Percentiles rank a stretch among this genome's conserved stretches.
These are phyloP conservation scores for Entomortierella lignicola DNA, from an alignment of 192 early-diverging fungal species.

Conservation along the genomic window DNA sequence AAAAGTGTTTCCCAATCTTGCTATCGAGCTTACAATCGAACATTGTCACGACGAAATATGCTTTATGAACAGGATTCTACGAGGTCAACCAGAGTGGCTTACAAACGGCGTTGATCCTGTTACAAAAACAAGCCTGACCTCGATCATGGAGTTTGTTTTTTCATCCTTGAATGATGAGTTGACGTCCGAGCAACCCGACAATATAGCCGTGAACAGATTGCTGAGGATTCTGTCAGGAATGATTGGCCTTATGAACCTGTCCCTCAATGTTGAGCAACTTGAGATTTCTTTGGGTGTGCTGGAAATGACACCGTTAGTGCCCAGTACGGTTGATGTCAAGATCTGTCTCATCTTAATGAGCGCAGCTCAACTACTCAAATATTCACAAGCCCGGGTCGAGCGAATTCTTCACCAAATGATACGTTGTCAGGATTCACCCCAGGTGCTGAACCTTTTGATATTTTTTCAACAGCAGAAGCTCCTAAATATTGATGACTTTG, in stretches of 20 bases:
- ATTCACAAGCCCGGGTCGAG: constrained; percentile 12
- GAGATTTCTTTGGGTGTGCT: constrained; percentile 40
- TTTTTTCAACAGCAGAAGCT: constrained; percentile 34
- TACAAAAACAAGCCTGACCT: constrained; percentile 30
- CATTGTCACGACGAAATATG: constrained; percentile 50
- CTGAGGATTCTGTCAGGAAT: constrained; percentile 47
- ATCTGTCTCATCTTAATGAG: constrained; percentile 45
- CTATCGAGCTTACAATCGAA: constrained; percentile 46
- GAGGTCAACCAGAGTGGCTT: constrained; percentile 49
- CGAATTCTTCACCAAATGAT: constrained; percentile 29
- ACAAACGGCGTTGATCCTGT: constrained; percentile 28
- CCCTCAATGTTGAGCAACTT: constrained; percentile 28
- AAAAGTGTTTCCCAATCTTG: constrained; percentile 36
- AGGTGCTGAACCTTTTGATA: constrained; percentile 21
- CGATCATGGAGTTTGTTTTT: constrained; percentile 50
- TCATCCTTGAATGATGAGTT: constrained; percentile 50
- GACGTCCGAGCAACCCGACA: constrained; percentile 13
- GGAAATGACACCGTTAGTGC: constrained; percentile 33
- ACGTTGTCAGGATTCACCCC: constrained; percentile 29
- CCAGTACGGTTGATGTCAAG: constrained; percentile 40
- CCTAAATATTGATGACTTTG: constrained; percentile 36
- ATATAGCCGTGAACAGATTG: constrained; percentile 29
- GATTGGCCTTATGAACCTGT: constrained; percentile 39
- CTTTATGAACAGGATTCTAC: constrained; percentile 50
- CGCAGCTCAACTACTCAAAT: constrained; percentile 45